phyloP scores from a whole-genome alignment of 108 stramenopile genomes.

The Cyclostephanos tholiformis region DNA sequence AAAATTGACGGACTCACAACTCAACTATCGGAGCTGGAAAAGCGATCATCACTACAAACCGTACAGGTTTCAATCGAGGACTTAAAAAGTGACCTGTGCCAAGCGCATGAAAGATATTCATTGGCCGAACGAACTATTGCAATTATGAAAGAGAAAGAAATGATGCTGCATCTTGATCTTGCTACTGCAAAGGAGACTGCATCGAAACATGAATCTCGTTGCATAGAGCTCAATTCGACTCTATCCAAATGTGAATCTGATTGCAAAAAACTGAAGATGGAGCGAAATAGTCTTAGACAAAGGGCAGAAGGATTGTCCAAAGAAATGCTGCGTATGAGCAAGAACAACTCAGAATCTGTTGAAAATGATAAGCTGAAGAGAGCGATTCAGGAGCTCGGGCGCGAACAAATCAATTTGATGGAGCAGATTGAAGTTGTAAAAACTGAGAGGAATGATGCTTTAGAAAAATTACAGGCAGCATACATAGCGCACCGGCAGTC shows the following conservation, averaged over 20 bases:
- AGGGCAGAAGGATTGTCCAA: conserved; percentile 76
- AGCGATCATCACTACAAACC: conserved; percentile 20
- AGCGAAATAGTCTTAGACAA: conserved; percentile 71
- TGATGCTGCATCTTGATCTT: conserved; percentile 51
- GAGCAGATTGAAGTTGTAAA: conserved; percentile 17
- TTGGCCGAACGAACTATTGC: conserved; percentile 29
- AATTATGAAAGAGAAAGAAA: conserved; percentile 36
- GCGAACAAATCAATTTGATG: conserved; percentile 32
- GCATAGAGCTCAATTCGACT: conserved; percentile 28
- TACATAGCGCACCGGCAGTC: conserved; percentile 54
- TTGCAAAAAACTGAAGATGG: conserved; percentile 67
- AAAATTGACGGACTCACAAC: conserved; percentile 59
- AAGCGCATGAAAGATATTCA: conserved; percentile 9
- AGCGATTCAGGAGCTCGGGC: conserved; percentile 57
- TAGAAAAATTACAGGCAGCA: conserved; percentile 60
- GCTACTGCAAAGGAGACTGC: conserved; percentile 38
- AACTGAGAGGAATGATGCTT: conserved; percentile 55
- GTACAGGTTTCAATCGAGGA: conserved; percentile 21
- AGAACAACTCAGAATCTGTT: conserved; percentile 43
- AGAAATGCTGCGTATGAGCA: conserved; percentile 63
- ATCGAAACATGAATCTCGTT: conserved; percentile 38
- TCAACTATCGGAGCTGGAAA: conserved; percentile 38
- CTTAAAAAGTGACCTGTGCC: conserved; percentile 15
- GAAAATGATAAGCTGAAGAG: conserved; percentile 54
- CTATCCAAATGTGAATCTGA: conserved; percentile 44